These are phyloP conservation scores for Austroboletus eburneus DNA, from an alignment of 768 basidiomycete genomes.

Conservation along the genomic window DNA sequence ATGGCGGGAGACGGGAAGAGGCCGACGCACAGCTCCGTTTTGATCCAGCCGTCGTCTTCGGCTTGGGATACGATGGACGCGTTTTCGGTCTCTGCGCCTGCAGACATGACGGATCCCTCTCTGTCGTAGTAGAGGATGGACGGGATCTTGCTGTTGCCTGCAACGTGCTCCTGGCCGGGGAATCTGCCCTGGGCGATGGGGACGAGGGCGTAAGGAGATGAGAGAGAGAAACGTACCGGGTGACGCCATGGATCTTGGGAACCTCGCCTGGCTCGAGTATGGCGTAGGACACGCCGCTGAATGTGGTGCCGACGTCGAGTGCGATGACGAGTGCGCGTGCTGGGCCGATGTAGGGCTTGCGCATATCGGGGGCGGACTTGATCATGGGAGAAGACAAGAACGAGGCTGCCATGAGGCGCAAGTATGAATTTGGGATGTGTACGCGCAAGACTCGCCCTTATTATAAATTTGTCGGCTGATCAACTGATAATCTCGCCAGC, in stretches of 20 bases:
- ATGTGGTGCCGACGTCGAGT: constrained; percentile 80
- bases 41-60: constrained; percentile 76
- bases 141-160: constrained; percentile 81
- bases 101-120: constrained; percentile 60
- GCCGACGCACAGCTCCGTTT: constrained; percentile 66
- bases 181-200: constrained; percentile 45
- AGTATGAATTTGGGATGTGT: too few relatives aligned
- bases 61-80: constrained; percentile 55
- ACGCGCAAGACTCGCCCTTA: too few relatives aligned
- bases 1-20: constrained; percentile 1
- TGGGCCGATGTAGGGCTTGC: constrained; percentile 69
- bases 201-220: neutral
- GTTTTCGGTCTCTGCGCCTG: constrained; percentile 74
- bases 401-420: constrained; percentile 20
- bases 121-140: constrained; percentile 72
- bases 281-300: constrained; percentile 80
- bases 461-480: neutral
- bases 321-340: constrained; percentile 69
- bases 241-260: constrained; percentile 78
- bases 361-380: constrained; percentile 55
- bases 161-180: constrained; percentile 82
- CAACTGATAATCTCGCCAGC: constrained; percentile 8
- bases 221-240: constrained; percentile 46
- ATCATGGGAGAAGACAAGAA: constrained; percentile 30
- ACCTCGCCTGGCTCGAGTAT: constrained; percentile 79